Percentiles rank a stretch among this genome's conserved stretches.
Conservation (phyloP, 129 eudicot species). For the Flaveria sonorensis region DNA sequence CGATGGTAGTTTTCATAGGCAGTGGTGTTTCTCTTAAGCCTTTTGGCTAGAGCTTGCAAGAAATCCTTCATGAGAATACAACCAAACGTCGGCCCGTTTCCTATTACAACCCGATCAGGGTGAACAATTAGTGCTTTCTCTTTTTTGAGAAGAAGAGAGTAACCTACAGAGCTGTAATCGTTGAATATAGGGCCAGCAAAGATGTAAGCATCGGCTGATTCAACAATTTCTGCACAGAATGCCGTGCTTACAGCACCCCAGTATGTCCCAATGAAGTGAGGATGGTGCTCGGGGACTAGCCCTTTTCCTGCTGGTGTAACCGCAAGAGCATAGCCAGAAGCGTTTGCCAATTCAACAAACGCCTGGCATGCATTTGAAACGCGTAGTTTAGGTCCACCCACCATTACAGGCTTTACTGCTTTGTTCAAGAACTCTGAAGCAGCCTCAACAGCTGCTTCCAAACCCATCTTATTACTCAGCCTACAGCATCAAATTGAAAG, state of each 20-base stretch:
- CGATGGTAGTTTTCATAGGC: conserved; percentile 68
- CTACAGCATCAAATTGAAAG: conserved; percentile 36
- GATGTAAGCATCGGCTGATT: conserved; percentile 76
- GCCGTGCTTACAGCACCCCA: conserved; percentile 86
- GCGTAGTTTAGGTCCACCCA: conserved; percentile 75
- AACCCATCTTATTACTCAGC: conserved; percentile 65
- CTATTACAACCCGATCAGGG: conserved; percentile 61
- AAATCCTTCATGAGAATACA: conserved; percentile 73
- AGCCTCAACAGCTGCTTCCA: conserved; percentile 79
- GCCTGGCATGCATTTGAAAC: conserved; percentile 59
- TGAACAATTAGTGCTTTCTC: conserved; percentile 70
- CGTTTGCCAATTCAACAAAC: conserved; percentile 63
- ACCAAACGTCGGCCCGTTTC: conserved; percentile 71
- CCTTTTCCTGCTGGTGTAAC: conserved; percentile 72
- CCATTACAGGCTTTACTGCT: conserved; percentile 78
- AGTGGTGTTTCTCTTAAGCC: conserved; percentile 51
- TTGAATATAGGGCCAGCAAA: conserved; percentile 82
- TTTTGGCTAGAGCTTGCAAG: conserved; percentile 53
- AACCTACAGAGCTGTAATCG: conserved; percentile 80
- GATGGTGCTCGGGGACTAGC: conserved; percentile 66
- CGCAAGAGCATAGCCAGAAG: conserved; percentile 56
- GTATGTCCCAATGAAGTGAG: conserved; percentile 72
- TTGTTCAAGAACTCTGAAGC: conserved; percentile 62
- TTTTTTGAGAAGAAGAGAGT: conserved; percentile 68
- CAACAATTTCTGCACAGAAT: conserved; percentile 79